Base-by-base conservation (phyloP, 495 filamentous ascomycete species). In the Penicillium bovifimosum region DNA sequence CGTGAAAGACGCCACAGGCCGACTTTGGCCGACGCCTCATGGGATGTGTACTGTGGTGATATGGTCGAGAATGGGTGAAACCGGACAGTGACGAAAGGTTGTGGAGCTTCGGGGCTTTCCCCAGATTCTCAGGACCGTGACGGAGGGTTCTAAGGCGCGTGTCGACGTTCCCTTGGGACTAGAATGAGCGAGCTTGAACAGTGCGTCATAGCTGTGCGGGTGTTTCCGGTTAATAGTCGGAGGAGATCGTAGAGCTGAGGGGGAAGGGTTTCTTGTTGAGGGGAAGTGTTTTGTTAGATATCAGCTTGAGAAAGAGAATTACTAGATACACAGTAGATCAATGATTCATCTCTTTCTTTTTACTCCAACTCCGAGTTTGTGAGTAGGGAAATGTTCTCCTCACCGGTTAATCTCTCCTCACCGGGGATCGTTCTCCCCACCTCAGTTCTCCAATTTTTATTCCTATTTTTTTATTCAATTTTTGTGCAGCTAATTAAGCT, bases 391-490 rank as follows among this genome's bases (percentile, higher is more conserved):
- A 6, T 2, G 28, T 36, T 47, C 53, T 53, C 54, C 52, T 59
- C 56, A 53, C 41, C 57, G 54, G 58, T 56, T 63, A 59, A 58
- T 63, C 65, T 65, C 66, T 69, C 66, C 66, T 65, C 66, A 69
- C 59, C 50, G 57, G 50, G 6, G 34, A 53, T 38, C 48, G 36
- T 20, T 45, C 32, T 24, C 55, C 61, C 61, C 61, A 24, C 20
- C 58, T 63, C 61, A 63, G 50, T 43, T 60, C 61, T 61, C 61
- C 58, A 63, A 58, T 53, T 57, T 6, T 36, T 44, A 46, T 42
- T 53, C 14, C 14, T 35, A 26, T 39, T 47, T 35, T 11, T 20
- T 29, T 34, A 27, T 31, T 36, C 18, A 6, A 20, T 34, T 44
- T 47, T 48, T 58, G 33, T 20, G 31, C 31, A 34, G 20, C 29